Base-by-base conservation (phyloP, 768 basidiomycete species). In the Coprinellus micaceus region DNA sequence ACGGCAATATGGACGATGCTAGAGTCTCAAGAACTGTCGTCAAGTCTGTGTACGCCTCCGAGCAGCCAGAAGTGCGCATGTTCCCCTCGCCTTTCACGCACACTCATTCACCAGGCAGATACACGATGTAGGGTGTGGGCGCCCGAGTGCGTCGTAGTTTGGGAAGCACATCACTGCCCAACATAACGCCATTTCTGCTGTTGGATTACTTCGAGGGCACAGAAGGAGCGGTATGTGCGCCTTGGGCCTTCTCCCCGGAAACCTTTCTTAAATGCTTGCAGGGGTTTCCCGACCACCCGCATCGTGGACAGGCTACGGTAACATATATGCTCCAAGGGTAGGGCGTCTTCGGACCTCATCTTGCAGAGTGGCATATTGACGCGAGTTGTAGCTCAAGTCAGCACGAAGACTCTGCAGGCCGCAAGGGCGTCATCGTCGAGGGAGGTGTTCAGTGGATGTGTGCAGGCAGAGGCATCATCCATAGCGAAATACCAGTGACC, bases 401-500 rank as follows among this genome's bases (percentile, higher is more conserved):
- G 53, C 96, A 98, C 62, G 96, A 98, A 71, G 96, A 98, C 67
- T 95, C 91, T 24, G 85, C 84, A 2, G 95, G 91, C 1, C 89
- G 94, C 69, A 82, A 84, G 57, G 91, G 90, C 37, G 82, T 79
- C 17, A 89, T 91, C 52, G 78, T 82, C 39, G 66, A 85, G 7
- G 95, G 95, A 3, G 96, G 94, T 48, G 86, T 97, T 1, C 95
- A 98, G 65, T 97, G 94, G 92, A 96, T 96, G 94, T 85, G 82
- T 68, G 89, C 89, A 12, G 88, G 86, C 56, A 73, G 82, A 64
- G 90, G 90, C 47, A 89, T 90, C 63, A 85, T 91, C 30, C 89
- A 91, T 58, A 85, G 88, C 1, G 88, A 91, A 74, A 97, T 97
- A 90, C 96, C 96, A 2, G 77, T 93, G 4, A 86, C 89, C 57